Base-by-base conservation (phyloP, 1,284 basidiomycete genomes). In the Malassezia japonica region DNA sequence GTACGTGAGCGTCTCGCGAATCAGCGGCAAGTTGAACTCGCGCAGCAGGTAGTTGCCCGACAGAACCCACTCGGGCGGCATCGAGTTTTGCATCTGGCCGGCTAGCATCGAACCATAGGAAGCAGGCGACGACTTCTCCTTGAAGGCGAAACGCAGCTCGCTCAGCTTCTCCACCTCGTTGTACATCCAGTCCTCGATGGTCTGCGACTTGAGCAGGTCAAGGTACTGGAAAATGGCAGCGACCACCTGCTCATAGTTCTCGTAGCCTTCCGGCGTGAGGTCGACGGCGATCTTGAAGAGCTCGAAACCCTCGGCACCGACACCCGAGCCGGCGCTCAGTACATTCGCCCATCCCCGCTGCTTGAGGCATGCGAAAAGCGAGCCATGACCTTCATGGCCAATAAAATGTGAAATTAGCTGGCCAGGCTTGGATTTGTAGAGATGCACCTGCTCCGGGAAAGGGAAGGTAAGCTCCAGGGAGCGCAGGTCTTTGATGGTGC, bases 361-460 rank as follows among this genome's bases (percentile, higher is more conserved):
- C 77, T 96, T 98, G 56, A 99, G 78, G 73, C 90, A 88, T 1
- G 88, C 88, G 61, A 91, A 80, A 35, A 98, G 77, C 0, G 90
- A 95, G 1, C 94, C 94, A 32, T 85, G 83, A 3, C 94, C 95
- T 76, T 99, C 95, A 73, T 99, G 92, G 0, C 94, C 94, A 41
- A 95, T 75, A 67, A 94, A 84, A 74, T 95, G 88, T 2, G 83
- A 79, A 16, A 98, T 70, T 72, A 90, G 86, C 57, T 81, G 76
- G 3, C 79, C 82, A 1, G 94, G 92, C 77, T 80, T 90, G 67
- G 83, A 78, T 31, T 81, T 79, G 81, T 86, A 94, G 39, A 82
- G 76, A 1, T 84, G 82, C 5, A 81, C 77, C 79, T 78, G 33
- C 72, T 90, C 89, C 73, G 62, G 84, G 79, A 70, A 78, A 77